Percentiles rank a stretch among this genome's conserved stretches.
These are phyloP conservation scores for Thalassiosira hispida DNA, from an alignment of 352 stramenopile species.

Conservation along the genomic window DNA sequence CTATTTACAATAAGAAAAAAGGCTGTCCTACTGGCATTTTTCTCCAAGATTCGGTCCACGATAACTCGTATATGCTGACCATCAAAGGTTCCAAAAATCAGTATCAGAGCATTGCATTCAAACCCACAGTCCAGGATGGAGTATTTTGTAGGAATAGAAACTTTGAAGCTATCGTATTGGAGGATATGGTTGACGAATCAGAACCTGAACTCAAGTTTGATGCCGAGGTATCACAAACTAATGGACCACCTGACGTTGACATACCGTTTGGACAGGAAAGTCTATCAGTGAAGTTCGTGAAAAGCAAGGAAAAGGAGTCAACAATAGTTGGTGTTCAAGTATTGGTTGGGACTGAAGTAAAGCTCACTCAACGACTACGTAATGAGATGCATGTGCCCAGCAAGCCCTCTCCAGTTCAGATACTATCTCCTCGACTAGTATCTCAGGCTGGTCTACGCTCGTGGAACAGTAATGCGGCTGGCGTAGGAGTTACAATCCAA, in stretches of 20 bases:
- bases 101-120: neutral
- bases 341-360: neutral
- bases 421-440: no score
- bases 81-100: neutral
- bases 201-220: neutral
- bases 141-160: neutral
- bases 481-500: neutral
- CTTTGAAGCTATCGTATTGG: neutral
- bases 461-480: no score
- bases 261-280: neutral
- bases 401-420: no score
- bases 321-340: slow-evolving; percentile 8
- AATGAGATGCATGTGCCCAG: neutral
- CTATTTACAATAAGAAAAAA: slow-evolving; percentile 15
- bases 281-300: neutral
- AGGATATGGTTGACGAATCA: neutral
- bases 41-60: neutral
- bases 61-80: neutral
- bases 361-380: slow-evolving; percentile 1
- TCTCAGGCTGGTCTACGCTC: no score
- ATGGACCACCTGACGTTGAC: neutral
- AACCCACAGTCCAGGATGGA: no score
- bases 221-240: neutral
- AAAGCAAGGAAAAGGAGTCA: neutral
- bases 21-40: neutral